A percentile compares a stretch with the other conserved stretches of the same genome.
These are phyloP conservation scores for Aspergillus candidus DNA, from an alignment of 2,329 filamentous ascomycete genomes.

Conservation along the genomic window DNA sequence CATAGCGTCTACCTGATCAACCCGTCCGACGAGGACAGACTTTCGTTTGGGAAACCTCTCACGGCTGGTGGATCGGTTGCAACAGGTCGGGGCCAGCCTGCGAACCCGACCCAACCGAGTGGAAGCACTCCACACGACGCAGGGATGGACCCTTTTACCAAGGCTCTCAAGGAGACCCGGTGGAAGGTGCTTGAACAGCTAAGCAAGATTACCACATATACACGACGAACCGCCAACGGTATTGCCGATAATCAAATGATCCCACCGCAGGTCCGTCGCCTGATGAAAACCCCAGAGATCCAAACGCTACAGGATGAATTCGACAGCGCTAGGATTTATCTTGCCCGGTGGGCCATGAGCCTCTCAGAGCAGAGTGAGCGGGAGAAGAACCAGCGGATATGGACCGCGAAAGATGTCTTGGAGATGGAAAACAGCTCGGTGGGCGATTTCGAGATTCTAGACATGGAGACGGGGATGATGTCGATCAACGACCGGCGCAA, in stretches of 20 bases:
- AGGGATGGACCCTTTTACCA: slow-evolving; percentile 86
- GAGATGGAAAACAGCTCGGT: slow-evolving; percentile 93
- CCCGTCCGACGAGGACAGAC: slow-evolving; percentile 74
- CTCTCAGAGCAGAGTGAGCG: slow-evolving; percentile 94
- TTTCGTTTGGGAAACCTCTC: slow-evolving; percentile 60
- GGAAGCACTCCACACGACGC: slow-evolving; percentile 50
- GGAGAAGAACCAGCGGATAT: slow-evolving; percentile 78
- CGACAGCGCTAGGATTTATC: slow-evolving; percentile 87
- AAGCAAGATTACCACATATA: slow-evolving; percentile 95
- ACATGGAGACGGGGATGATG: slow-evolving; percentile 66
- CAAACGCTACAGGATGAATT: slow-evolving; percentile 96
- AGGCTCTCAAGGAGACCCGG: slow-evolving; percentile 86
- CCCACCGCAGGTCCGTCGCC: slow-evolving; percentile 75
- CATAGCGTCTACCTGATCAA: slow-evolving; percentile 88
- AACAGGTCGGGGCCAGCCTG: slow-evolving; percentile 31
- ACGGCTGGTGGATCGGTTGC: slow-evolving; percentile 39
- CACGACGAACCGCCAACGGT: slow-evolving; percentile 82
- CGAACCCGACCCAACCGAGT: slow-evolving; percentile 28
- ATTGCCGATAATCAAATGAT: slow-evolving; percentile 85
- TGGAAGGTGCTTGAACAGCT: slow-evolving; percentile 98
- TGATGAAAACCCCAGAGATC: slow-evolving; percentile 88
- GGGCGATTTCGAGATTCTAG: slow-evolving; percentile 90
- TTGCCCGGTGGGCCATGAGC: slow-evolving; percentile 97
- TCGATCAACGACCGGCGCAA: slow-evolving; percentile 71
- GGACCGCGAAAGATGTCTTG: slow-evolving; percentile 86